A percentile compares a stretch with the other conserved stretches of the same genome.
phyloP scores from a whole-genome alignment of 805 yeast genomes.

The Jamesozyma rosinii region DNA sequence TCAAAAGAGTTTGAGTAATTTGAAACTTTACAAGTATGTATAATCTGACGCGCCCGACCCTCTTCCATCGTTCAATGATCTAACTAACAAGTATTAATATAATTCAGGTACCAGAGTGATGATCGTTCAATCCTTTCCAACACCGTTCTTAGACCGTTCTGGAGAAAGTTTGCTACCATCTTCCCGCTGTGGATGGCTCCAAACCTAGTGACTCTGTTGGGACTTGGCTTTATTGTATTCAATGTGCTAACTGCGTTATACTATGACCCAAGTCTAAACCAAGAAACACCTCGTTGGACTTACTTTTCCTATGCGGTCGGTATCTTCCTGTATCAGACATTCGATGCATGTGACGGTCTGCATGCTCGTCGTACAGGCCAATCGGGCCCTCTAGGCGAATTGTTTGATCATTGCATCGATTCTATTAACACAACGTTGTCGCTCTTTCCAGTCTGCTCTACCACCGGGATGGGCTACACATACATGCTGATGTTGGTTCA shows the following conservation, averaged over 20 bases:
- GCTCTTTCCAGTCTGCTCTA: slow-evolving; percentile 62
- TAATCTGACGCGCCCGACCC: neutral
- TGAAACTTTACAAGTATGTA: slow-evolving; percentile 43
- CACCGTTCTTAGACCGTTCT: slow-evolving; percentile 70
- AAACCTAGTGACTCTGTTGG: slow-evolving; percentile 74
- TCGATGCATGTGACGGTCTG: slow-evolving; percentile 93
- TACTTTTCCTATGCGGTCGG: slow-evolving; percentile 74
- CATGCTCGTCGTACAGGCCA: slow-evolving; percentile 97
- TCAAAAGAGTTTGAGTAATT: slow-evolving; percentile 38
- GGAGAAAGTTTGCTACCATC: slow-evolving; percentile 59
- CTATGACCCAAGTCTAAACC: slow-evolving; percentile 59
- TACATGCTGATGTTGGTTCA: slow-evolving; percentile 54
- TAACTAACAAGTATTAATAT: neutral
- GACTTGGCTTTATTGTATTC: slow-evolving; percentile 59
- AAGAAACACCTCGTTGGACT: slow-evolving; percentile 65
- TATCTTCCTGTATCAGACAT: slow-evolving; percentile 83
- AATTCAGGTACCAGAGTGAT: slow-evolving; percentile 55
- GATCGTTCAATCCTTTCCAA: slow-evolving; percentile 79
- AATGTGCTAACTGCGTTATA: slow-evolving; percentile 60
- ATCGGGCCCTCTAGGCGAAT: slow-evolving; percentile 87
- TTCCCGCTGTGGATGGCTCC: slow-evolving; percentile 92
- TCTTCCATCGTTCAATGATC: too few relatives aligned
- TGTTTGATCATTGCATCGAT: slow-evolving; percentile 84
- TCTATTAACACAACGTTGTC: slow-evolving; percentile 76
- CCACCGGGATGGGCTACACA: slow-evolving; percentile 65